Conservation (phyloP, 495 filamentous ascomycete species). For the Niebla homalea region DNA sequence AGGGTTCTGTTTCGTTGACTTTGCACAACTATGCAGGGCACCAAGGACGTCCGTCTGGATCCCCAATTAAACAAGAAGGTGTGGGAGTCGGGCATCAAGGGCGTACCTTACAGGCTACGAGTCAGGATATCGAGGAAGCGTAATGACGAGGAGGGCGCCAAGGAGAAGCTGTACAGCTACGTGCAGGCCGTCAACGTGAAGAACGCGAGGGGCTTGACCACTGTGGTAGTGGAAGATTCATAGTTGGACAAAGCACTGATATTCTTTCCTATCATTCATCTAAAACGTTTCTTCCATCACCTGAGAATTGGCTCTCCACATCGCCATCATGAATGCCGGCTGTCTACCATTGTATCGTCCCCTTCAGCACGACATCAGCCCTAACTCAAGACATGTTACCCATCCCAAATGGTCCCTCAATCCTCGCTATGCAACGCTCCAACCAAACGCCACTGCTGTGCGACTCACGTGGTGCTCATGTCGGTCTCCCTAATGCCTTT, state of each 20-base stretch:
- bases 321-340: too few species aligned
- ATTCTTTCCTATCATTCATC: too few species aligned
- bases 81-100: conserved; percentile 98
- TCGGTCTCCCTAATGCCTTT: conserved; percentile 19
- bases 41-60: conserved; percentile 92
- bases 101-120: conserved; percentile 89
- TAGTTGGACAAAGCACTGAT: conserved; percentile 13
- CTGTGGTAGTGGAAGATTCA: conserved; percentile 55
- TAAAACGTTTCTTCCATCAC: too few species aligned
- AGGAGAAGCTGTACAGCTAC: conserved; percentile 96
- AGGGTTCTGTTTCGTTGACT: conserved; percentile 4
- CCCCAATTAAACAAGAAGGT: conserved; percentile 99
- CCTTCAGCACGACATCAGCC: too few species aligned
- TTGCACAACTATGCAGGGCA: conserved; percentile 51
- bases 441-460: too few species aligned
- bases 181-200: conserved; percentile 99
- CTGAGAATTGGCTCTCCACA: too few species aligned
- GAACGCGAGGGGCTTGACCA: conserved; percentile 92
- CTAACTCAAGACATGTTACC: neutral
- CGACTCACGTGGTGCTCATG: too few species aligned
- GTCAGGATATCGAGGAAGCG: conserved; percentile 97
- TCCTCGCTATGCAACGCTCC: conserved; percentile 5
- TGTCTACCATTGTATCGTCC: too few species aligned
- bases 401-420: neutral
- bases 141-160: conserved; percentile 99